These are phyloP conservation scores for Fraxinus floribunda DNA, from an alignment of 305 asterid genomes.

Conservation along the genomic window DNA sequence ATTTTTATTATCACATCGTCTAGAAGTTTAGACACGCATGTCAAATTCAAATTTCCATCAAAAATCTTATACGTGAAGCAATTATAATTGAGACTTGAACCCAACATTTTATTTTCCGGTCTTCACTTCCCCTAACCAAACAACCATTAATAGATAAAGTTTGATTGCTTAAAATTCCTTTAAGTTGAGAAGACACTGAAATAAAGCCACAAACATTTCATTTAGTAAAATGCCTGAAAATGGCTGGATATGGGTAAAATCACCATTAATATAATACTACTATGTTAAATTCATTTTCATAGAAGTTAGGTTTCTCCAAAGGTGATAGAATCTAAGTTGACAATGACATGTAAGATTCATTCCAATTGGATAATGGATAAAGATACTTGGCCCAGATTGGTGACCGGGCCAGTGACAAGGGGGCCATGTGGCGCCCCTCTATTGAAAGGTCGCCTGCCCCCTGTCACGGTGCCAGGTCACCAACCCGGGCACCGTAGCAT, in stretches of 20 bases:
- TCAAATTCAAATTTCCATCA: not conserved
- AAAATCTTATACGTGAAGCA: not conserved
- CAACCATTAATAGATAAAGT: not conserved
- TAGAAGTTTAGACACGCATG: not conserved
- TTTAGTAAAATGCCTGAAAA: constrained; percentile 1
- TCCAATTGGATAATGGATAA: too few relatives aligned
- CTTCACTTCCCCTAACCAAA: not conserved
- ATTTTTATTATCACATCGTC: not conserved
- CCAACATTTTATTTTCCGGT: not conserved
- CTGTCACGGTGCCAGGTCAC: too few relatives aligned
- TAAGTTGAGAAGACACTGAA: not conserved
- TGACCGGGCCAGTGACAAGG: too few relatives aligned
- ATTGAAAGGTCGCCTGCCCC: too few relatives aligned
- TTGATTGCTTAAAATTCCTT: not conserved
- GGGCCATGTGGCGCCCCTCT: too few relatives aligned
- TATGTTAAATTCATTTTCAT: not conserved
- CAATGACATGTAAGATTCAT: not conserved
- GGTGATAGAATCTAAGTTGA: not conserved
- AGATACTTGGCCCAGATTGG: too few relatives aligned
- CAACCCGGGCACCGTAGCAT: too few relatives aligned
- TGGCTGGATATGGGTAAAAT: not conserved
- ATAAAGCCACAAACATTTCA: not conserved
- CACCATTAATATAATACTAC: not conserved
- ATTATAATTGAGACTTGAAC: not conserved
- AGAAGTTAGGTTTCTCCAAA: not conserved